A percentile compares a stretch with the other conserved stretches of the same genome.
Conservation (phyloP, 768 basidiomycete genomes). For the Termitomyces sp. region DNA sequence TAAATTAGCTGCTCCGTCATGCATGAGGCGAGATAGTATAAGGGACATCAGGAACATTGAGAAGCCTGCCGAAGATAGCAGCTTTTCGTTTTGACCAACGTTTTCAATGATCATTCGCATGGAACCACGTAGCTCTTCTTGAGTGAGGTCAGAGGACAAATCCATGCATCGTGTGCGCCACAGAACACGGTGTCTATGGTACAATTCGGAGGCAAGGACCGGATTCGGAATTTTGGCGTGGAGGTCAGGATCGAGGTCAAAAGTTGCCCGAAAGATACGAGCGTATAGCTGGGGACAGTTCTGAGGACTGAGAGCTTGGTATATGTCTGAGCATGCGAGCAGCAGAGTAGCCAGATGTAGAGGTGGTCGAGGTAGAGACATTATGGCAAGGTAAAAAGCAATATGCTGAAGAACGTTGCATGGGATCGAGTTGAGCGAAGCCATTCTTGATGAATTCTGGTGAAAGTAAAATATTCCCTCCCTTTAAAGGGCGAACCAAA, state of each 20-base stretch:
- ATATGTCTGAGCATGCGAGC: slow-evolving; percentile 38
- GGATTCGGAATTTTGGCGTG: slow-evolving; percentile 30
- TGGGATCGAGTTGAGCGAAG: slow-evolving; percentile 44
- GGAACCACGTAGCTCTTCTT: slow-evolving; percentile 50
- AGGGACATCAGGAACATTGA: slow-evolving; percentile 31
- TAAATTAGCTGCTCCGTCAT: slow-evolving; percentile 5
- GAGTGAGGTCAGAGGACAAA: slow-evolving; percentile 23
- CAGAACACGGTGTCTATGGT: slow-evolving; percentile 41
- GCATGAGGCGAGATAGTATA: slow-evolving; percentile 15
- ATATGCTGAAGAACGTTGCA: slow-evolving; percentile 54
- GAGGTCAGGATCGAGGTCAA: slow-evolving; percentile 33
- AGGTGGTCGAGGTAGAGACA: slow-evolving; percentile 33
- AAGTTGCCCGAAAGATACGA: slow-evolving; percentile 44
- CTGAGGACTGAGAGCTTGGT: slow-evolving; percentile 35
- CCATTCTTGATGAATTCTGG: slow-evolving; percentile 29
- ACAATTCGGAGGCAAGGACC: slow-evolving; percentile 43
- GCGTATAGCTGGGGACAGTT: slow-evolving; percentile 53
- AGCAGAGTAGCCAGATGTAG: slow-evolving; percentile 37
- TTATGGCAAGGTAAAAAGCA: slow-evolving; percentile 39
- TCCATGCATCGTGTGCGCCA: slow-evolving; percentile 38
- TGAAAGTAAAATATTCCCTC: not conserved
- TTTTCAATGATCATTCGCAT: slow-evolving; percentile 61
- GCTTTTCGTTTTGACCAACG: slow-evolving; percentile 39
- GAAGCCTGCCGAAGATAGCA: slow-evolving; percentile 38
- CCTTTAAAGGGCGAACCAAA: slow-evolving; percentile 3